A percentile compares a stretch with the other conserved stretches of the same genome.
Evolutionary conservation across 139 green algal genomes (phyloP).

Genomic region (Haematococcus sp.): DNA sequence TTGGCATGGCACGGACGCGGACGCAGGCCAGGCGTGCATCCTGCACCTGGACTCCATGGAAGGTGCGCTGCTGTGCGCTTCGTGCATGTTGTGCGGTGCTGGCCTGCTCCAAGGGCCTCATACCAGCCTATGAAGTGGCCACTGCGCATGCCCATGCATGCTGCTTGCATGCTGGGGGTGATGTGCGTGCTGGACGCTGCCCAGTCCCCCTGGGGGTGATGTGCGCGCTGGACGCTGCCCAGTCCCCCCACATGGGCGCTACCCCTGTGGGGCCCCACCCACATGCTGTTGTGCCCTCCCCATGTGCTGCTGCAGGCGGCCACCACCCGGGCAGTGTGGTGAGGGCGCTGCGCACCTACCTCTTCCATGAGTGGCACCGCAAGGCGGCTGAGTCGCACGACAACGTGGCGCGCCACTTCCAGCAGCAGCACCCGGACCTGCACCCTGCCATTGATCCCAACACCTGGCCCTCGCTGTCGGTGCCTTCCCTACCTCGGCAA

Average conservation of each 20-base stretch:
- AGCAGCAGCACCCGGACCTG: constrained; percentile 1
- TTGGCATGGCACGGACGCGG: background rate
- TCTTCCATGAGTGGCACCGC: constrained; percentile 48
- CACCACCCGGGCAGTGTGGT: constrained; percentile 36
- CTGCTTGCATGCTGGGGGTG: no score
- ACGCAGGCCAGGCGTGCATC: constrained; percentile 24
- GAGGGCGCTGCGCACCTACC: constrained; percentile 56
- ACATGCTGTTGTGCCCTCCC: background rate
- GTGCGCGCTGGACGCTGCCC: no score
- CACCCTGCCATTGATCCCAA: background rate
- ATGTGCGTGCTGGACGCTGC: no score
- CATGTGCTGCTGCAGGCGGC: constrained; percentile 34
- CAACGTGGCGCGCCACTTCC: background rate
- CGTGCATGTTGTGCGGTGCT: no score
- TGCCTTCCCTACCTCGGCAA: constrained; percentile 56
- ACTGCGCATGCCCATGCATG: no score
- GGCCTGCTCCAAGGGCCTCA: background rate
- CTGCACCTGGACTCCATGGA: constrained; percentile 79
- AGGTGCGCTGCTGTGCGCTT: constrained; percentile 18
- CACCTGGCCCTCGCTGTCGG: background rate
- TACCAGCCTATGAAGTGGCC: no score
- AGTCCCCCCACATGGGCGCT: no score
- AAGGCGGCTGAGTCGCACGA: constrained; percentile 21
- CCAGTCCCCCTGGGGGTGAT: no score
- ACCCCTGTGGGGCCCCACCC: no score